A percentile compares a stretch with the other conserved stretches of the same genome.
Conservation (phyloP, 768 basidiomycete species). For the Exidia glandulosa region DNA sequence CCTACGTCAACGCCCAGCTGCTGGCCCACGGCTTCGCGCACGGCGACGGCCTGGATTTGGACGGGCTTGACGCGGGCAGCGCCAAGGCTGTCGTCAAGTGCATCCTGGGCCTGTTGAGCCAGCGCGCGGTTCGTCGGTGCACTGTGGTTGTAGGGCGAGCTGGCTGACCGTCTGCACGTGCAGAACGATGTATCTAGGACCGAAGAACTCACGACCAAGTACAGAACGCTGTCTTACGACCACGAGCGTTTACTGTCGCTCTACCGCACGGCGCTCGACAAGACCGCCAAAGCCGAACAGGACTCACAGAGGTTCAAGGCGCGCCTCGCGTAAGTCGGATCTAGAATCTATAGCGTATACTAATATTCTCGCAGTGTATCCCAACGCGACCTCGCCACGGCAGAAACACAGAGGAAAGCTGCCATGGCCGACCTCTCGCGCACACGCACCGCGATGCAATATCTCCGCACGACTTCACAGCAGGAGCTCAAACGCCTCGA, state of each 20-base stretch:
- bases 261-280: conserved; percentile 48
- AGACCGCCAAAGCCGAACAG: conserved; percentile 62
- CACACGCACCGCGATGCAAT: conserved; percentile 56
- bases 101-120: conserved; percentile 62
- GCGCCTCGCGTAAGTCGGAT: conserved; percentile 49
- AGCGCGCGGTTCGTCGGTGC: conserved; percentile 52
- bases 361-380: conserved; percentile 29
- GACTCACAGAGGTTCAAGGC: conserved; percentile 66
- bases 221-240: conserved; percentile 71
- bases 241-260: conserved; percentile 62
- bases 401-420: conserved; percentile 60
- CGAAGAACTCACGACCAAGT: conserved; percentile 63
- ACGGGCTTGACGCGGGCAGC: conserved; percentile 46
- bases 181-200: conserved; percentile 70
- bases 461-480: conserved; percentile 54
- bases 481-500: conserved; percentile 73
- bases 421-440: conserved; percentile 61
- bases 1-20: conserved; percentile 70
- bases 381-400: conserved; percentile 41
- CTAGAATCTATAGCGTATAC: conserved; percentile 2
- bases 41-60: conserved; percentile 54
- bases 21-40: conserved; percentile 68
- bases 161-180: conserved; percentile 4
- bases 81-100: conserved; percentile 58
- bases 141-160: not conserved